Base-by-base conservation (phyloP, 1,284 basidiomycete genomes). In the Tilletia walkeri region DNA sequence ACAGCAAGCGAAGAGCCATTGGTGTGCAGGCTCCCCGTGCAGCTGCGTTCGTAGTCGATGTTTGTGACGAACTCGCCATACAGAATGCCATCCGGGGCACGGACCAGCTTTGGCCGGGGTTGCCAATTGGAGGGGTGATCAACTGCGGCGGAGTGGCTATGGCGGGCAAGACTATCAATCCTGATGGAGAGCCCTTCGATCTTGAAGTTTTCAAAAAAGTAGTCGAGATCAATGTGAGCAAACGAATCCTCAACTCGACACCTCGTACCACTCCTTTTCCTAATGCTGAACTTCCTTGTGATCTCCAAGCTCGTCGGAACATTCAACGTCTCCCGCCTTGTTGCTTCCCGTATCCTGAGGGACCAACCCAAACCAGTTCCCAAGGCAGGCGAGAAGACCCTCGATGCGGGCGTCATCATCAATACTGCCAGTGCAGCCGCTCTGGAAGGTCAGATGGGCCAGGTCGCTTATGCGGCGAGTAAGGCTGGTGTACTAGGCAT, bases 351-450 rank as follows among this genome's bases (percentile, higher is more conserved):
- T 14, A 75, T 85, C 14, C 79, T 81, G 2, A 66, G 75, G 12
- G 75, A 77, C 34, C 49, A 73, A 6, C 73, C 73, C 34, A 71
- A 75, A 41, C 73, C 79, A 5, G 67, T 78, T 49, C 49, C 69
- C 20, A 72, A 74, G 48, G 69, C 79, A 9, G 66, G 70, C 41
- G 71, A 70, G 34, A n/a, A 66, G 1, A 76, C 75, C 6, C 50
- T 69, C 2, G 84, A 85, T 63, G 66, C 73, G 1, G 84, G 84
- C 6, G 80, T 85, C n/a, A 84, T 85, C 69, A 78, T 85, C 69
- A 72, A 83, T 59, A 82, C 80, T 9, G 77, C 78, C 36, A 79
- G 76, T 1, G 82, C 83, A 2, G 79, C 81, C 36, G 82, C 78
- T 0, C 75, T 82, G 20, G 84, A 85, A 39, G 84, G 84, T 5